phyloP scores from a whole-genome alignment of 2,329 filamentous ascomycete genomes.

The Fusarium sp. region DNA sequence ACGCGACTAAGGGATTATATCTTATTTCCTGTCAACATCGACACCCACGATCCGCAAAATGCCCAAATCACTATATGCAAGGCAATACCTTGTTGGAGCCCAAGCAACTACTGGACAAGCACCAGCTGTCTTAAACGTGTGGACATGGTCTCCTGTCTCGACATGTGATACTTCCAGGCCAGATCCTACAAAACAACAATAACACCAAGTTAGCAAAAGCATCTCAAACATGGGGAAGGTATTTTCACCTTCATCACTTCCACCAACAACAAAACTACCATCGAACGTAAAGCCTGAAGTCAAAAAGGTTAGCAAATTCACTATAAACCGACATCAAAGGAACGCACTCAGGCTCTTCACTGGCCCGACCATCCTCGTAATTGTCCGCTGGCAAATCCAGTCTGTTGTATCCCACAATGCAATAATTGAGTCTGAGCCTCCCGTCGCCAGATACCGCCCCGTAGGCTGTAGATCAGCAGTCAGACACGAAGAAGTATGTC shows the following conservation, averaged over 20 bases:
- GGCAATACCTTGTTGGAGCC: constrained; percentile 77
- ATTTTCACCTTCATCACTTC: constrained; percentile 73
- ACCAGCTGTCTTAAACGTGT: constrained; percentile 74
- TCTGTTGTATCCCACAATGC: constrained; percentile 80
- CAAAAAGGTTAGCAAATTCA: constrained; percentile 17
- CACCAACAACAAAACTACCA: constrained; percentile 77
- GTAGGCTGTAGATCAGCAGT: constrained; percentile 75
- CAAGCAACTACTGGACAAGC: constrained; percentile 75
- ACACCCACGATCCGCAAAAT: constrained; percentile 74
- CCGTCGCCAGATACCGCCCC: constrained; percentile 76
- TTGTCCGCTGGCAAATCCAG: constrained; percentile 78
- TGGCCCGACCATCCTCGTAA: constrained; percentile 74
- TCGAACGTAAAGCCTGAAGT: constrained; percentile 77
- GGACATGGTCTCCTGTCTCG: constrained; percentile 77
- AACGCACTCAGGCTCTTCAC: constrained; percentile 72
- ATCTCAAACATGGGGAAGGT: background rate
- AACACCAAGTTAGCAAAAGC: constrained; percentile 1
- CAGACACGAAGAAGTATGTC: constrained; percentile 78
- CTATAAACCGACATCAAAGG: background rate
- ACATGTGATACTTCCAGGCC: constrained; percentile 76
- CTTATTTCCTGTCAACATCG: constrained; percentile 55
- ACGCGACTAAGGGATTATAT: background rate
- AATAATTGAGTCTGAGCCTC: constrained; percentile 79
- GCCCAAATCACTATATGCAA: constrained; percentile 78
- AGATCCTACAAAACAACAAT: constrained; percentile 51